A percentile compares a stretch with the other conserved stretches of the same genome.
These are phyloP conservation scores for Epichloe sp. DNA, from an alignment of 2,329 filamentous ascomycete genomes.

Conservation along the genomic window DNA sequence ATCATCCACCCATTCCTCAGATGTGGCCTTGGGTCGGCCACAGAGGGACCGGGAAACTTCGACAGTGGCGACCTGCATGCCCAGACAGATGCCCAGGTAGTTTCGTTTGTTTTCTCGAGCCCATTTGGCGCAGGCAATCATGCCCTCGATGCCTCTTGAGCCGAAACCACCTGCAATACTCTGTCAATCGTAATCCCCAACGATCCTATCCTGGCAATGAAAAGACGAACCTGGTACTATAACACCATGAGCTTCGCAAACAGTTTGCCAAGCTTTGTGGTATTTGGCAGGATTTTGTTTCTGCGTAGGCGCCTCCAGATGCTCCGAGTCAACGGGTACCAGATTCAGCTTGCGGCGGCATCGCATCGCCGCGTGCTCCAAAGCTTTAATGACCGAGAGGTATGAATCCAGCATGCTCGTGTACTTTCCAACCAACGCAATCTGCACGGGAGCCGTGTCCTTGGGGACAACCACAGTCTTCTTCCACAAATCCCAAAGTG, in stretches of 20 bases:
- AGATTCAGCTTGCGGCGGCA: slow-evolving; percentile 69
- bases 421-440: slow-evolving; percentile 91
- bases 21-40: slow-evolving; percentile 42
- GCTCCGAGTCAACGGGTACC: slow-evolving; percentile 71
- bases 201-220: background rate
- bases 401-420: slow-evolving; percentile 75
- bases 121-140: slow-evolving; percentile 80
- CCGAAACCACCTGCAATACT: slow-evolving; percentile 55
- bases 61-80: slow-evolving; percentile 86
- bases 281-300: slow-evolving; percentile 55
- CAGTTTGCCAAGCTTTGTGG: slow-evolving; percentile 58
- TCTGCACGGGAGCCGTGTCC: slow-evolving; percentile 56
- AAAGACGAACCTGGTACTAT: slow-evolving; percentile 14
- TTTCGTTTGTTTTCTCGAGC: slow-evolving; percentile 70
- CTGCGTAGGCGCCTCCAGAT: slow-evolving; percentile 58
- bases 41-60: slow-evolving; percentile 72
- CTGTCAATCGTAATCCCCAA: slow-evolving; percentile 1
- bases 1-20: slow-evolving; percentile 36
- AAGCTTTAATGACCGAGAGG: slow-evolving; percentile 67
- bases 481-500: slow-evolving; percentile 72
- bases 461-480: slow-evolving; percentile 37
- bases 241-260: slow-evolving; percentile 56
- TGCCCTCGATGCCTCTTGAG: slow-evolving; percentile 69
- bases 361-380: slow-evolving; percentile 86
- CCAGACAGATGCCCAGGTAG: slow-evolving; percentile 81